phyloP scores from a whole-genome alignment of 2,329 filamentous ascomycete genomes.

The Botrytis pseudocinerea region DNA sequence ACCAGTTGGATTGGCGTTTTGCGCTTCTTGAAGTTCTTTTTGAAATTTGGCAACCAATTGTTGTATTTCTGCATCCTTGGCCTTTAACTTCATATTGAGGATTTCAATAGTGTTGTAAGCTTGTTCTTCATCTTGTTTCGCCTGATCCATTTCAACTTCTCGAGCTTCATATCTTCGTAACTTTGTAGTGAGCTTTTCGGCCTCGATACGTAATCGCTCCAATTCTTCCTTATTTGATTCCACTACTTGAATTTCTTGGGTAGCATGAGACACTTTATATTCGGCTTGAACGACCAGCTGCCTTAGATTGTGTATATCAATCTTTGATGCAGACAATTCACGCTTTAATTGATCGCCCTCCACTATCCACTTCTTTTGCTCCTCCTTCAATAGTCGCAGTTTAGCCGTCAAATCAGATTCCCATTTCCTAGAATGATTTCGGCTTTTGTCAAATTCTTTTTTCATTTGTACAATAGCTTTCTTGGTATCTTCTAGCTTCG shows the following conservation, averaged over 20 bases:
- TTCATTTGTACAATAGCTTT: conserved; percentile 68
- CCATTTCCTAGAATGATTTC: conserved; percentile 74
- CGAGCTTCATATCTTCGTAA: conserved; percentile 64
- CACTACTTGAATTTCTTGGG: conserved; percentile 64
- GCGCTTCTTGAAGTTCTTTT: conserved; percentile 46
- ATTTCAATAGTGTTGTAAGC: conserved; percentile 60
- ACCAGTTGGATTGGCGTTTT: conserved; percentile 10
- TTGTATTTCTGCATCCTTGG: conserved; percentile 51
- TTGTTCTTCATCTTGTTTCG: conserved; percentile 58
- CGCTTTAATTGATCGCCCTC: conserved; percentile 58
- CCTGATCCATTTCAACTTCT: conserved; percentile 59
- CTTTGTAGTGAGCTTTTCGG: conserved; percentile 59
- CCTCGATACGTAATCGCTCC: conserved; percentile 58
- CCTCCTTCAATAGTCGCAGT: conserved; percentile 65
- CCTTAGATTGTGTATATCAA: conserved; percentile 65
- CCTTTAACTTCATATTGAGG: conserved; percentile 57
- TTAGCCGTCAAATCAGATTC: conserved; percentile 70
- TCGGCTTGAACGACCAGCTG: conserved; percentile 68
- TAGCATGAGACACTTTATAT: conserved; percentile 62
- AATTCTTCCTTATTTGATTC: conserved; percentile 62
- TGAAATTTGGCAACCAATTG: conserved; percentile 22
- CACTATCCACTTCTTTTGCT: conserved; percentile 63
- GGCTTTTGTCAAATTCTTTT: conserved; percentile 70
- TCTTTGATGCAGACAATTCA: conserved; percentile 58
- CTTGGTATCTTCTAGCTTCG: conserved; percentile 71